Base-by-base conservation (phyloP, 345 rosid species). In the Moricandia arvensis region DNA sequence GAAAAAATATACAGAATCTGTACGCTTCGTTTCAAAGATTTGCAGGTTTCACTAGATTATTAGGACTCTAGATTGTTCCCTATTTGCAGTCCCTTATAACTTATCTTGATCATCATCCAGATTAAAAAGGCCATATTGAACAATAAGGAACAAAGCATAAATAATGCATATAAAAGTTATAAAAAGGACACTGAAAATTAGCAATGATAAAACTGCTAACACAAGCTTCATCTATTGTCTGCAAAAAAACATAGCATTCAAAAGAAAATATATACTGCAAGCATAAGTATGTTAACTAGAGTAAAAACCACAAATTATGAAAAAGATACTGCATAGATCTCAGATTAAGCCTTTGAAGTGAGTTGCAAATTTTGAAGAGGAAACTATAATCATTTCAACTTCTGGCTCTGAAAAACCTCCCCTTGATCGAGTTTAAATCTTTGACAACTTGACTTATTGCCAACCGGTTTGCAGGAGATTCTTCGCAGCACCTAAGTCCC, bases 401-500 rank as follows among this genome's bases (percentile, higher is more conserved):
- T 13, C 68, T 60, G 6, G 62, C 9, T 38, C 12, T 18, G 8
- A 37, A 69, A 26, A 62, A 53, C 37, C 27, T 55, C 4, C 62
- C 70, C 8, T 26, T 80, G 63, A 81, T 72, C 15, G 45, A 29
- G 64, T 24, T 33, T 33, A 81, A 59, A 31, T 68, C 75, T 30
- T 30, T 76, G 2, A 8, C 9, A 15, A n/a, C 73, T 13, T 34
- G 63, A 69, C 53, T 34, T 3, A 59, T 79, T 65, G n/a, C 47
- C 69, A 76, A 57, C 27, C 80, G 49, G 13, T 71, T 31, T 2
- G 18, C 18, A 4, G 77, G 62, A 18, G 57, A 68, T 76, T 76
- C 82, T 54, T 55, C 45, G 5, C 82, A 79, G 41, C 84, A 81
- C 31, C 65, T 49, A 17, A 74, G 59, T 74, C 81, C 83, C 35